Conservation (phyloP, 345 rosid species). For the Gossypium raimondii region DNA sequence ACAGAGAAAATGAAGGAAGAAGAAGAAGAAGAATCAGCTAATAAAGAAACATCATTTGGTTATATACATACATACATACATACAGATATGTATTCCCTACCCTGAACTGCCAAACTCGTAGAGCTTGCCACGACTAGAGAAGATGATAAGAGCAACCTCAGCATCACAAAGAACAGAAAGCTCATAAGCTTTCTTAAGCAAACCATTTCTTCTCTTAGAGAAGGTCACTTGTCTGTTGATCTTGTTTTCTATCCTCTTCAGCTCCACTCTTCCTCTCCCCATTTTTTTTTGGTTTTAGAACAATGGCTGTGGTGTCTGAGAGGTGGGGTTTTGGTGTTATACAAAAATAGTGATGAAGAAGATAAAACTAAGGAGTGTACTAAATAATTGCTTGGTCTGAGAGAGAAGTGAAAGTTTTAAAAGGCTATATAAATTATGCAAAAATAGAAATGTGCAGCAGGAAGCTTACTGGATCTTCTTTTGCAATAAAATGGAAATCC, state of each 20-base stretch:
- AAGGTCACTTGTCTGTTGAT: conserved; percentile 85
- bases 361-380: neutral
- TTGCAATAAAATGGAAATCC: conserved; percentile 37
- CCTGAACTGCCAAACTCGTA: conserved; percentile 75
- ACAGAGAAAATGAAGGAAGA: neutral
- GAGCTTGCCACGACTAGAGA: conserved; percentile 86
- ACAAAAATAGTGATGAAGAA: conserved; percentile 24
- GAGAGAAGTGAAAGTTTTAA: conserved; percentile 28
- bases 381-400: conserved; percentile 14
- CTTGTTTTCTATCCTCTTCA: conserved; percentile 88
- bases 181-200: conserved; percentile 79
- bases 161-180: conserved; percentile 86
- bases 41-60: neutral
- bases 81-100: conserved; percentile 20
- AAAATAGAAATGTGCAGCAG: conserved; percentile 21
- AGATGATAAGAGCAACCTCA: conserved; percentile 76
- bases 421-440: conserved; percentile 7
- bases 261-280: conserved; percentile 92
- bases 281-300: conserved; percentile 17
- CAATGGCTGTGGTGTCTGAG: neutral
- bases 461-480: conserved; percentile 20
- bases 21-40: too few species aligned
- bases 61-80: neutral
- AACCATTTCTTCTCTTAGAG: conserved; percentile 74
- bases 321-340: conserved; percentile 12